Conservation (phyloP, 164 flowering plant species). For the Pachysandra terminalis region DNA sequence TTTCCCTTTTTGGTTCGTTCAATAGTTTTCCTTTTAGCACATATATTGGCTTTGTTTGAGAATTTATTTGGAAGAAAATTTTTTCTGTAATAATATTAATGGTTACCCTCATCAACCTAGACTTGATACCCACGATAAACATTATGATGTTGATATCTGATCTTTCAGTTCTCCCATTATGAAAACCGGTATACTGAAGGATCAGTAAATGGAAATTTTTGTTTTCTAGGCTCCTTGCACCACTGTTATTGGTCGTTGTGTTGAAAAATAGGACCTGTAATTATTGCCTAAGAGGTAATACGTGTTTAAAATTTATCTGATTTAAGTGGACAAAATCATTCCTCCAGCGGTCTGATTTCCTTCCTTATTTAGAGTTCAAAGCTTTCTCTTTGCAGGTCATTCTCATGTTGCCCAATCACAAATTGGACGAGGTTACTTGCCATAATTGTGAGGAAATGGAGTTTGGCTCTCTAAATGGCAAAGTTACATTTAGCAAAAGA, state of each 20-base stretch:
- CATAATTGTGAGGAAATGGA: conserved; percentile 30
- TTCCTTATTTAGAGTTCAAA: not conserved
- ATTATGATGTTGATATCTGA: too few relatives aligned
- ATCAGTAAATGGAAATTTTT: not conserved
- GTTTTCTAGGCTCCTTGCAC: not conserved
- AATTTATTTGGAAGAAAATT: too few relatives aligned
- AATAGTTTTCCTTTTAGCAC: too few relatives aligned
- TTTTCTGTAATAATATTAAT: too few relatives aligned
- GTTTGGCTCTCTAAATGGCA: conserved; percentile 16
- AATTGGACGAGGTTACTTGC: conserved; percentile 22
- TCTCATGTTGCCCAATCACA: conserved; percentile 38
- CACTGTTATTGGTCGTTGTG: not conserved
- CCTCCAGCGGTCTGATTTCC: not conserved
- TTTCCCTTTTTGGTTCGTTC: too few relatives aligned
- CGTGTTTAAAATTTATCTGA: not conserved
- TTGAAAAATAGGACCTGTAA: not conserved
- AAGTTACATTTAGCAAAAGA: conserved; percentile 17
- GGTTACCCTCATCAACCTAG: too few relatives aligned
- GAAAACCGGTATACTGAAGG: not conserved
- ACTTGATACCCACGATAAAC: too few relatives aligned
- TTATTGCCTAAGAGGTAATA: not conserved
- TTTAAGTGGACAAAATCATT: not conserved
- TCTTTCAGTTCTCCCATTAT: not conserved
- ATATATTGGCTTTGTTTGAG: too few relatives aligned
- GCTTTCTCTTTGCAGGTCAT: conserved; percentile 12